Evolutionary conservation across 805 yeast species (phyloP).

Genomic region (Torulaspora gathmanii): DNA sequence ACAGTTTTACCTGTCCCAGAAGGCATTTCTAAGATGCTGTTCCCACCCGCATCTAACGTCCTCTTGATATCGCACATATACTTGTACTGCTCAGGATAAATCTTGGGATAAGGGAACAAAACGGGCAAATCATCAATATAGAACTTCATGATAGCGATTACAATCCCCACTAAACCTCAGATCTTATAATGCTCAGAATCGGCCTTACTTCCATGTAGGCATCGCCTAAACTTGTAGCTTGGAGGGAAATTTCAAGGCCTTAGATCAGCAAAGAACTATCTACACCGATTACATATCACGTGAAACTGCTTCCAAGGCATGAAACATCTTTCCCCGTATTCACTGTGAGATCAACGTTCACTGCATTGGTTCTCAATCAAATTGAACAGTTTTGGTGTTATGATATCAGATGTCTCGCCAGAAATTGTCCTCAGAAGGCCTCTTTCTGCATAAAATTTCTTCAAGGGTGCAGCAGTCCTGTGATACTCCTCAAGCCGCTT

Average conservation of each 20-base stretch:
- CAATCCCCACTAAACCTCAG: not conserved
- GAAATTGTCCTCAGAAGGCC: constrained; percentile 52
- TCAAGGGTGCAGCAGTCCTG: constrained; percentile 56
- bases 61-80: constrained; percentile 95
- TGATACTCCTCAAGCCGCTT: constrained; percentile 62
- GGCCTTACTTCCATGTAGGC: not conserved
- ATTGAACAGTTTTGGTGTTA: constrained; percentile 62
- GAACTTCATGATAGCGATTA: constrained; percentile 48
- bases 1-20: constrained; percentile 99
- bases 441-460: constrained; percentile 49
- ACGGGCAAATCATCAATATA: constrained; percentile 94
- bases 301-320: not conserved
- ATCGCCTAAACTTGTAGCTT: not conserved
- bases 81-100: constrained; percentile 97
- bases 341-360: not conserved
- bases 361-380: constrained; percentile 38
- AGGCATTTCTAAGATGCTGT: constrained; percentile 97
- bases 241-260: not conserved
- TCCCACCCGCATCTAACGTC: constrained; percentile 93
- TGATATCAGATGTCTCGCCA: constrained; percentile 81
- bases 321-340: not conserved
- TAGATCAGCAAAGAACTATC: not conserved
- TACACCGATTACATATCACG: constrained; percentile 4
- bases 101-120: constrained; percentile 90
- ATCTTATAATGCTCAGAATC: not conserved